These are phyloP conservation scores for Calonectria honghensis DNA, from an alignment of 2,329 filamentous ascomycete species.

Conservation along the genomic window DNA sequence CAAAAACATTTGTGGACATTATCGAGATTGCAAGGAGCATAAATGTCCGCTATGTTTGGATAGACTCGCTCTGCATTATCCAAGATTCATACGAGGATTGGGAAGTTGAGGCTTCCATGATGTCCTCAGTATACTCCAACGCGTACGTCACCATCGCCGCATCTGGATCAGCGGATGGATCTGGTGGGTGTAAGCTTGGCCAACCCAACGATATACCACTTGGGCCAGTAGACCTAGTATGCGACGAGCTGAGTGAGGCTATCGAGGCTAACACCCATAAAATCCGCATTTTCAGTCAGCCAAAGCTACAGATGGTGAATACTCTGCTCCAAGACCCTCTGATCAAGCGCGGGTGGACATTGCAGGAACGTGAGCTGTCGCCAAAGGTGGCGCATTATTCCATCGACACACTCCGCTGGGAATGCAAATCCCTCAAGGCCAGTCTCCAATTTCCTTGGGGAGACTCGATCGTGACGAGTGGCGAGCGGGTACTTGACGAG, in stretches of 20 bases:
- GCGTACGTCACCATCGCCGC: slow-evolving; percentile 30
- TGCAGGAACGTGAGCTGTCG: slow-evolving; percentile 32
- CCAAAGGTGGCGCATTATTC: slow-evolving; percentile 32
- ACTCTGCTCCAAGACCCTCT: slow-evolving; percentile 25
- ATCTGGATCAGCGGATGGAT: slow-evolving; percentile 17
- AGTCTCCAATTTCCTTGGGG: slow-evolving; percentile 32
- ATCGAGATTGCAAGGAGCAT: slow-evolving; percentile 19
- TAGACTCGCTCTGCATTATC: slow-evolving; percentile 37
- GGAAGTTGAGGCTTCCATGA: slow-evolving; percentile 34
- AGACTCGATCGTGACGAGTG: not conserved
- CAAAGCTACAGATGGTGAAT: slow-evolving; percentile 2
- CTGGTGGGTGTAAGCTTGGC: slow-evolving; percentile 14
- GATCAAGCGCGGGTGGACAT: slow-evolving; percentile 30
- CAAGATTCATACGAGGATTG: slow-evolving; percentile 35
- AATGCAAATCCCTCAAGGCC: slow-evolving; percentile 25
- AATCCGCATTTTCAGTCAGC: slow-evolving; percentile 6
- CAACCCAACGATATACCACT: not conserved
- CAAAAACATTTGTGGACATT: slow-evolving; percentile 35
- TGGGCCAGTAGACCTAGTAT: not conserved
- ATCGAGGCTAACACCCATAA: slow-evolving; percentile 4
- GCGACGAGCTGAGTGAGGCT: slow-evolving; percentile 2
- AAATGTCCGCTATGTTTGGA: slow-evolving; percentile 34
- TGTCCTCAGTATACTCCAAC: slow-evolving; percentile 34
- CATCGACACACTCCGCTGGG: slow-evolving; percentile 33
- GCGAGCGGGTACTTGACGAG: slow-evolving; percentile 12